Evolutionary conservation across 345 rosid genomes (phyloP), one percentile per base, ranked within the genome.

Genomic region (Syzygium oleosum): DNA sequence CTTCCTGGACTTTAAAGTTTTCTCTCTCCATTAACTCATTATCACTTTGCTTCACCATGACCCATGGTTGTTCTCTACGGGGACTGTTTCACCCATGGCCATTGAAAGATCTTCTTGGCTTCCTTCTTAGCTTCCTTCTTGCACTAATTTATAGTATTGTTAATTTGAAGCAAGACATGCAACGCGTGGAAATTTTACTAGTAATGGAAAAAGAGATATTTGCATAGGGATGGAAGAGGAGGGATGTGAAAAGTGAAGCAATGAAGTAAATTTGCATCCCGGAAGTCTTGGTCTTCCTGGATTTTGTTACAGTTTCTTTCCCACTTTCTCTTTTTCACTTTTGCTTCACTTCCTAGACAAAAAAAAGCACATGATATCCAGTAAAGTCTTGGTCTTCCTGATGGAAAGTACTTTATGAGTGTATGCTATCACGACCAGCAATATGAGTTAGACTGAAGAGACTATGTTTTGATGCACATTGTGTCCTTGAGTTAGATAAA

Each of bases 81-180:
- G 0, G 2, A 56, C 2, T 0, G 14, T 9, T 23, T 23, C 3
- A 56, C 5, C n/a, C 0, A 10, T 9, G 13, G 0, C n/a, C 61
- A 0, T 56, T 22, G 27, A 4, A 22, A 22, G 61, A 21, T 9
- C 12, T 56, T 56, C 8, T 56, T 22, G 27, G 27, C 12, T 21
- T 56, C 0, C 61, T 55, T 55, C 3, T 55, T 55, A 55, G 12
- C 58, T 54, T 54, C 59, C 5, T 4, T 22, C 61, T 22, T 22
- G 0, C 22, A 9, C 13, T 56, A 21, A 56, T 56, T 22, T 56
- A 56, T 4, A 56, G 27, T 22, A 56, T 56, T 4, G 0, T 56
- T 22, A 9, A 56, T 56, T 56, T 56, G 7, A 22, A 22, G 1
- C 27, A 55, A 0, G 2, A 0, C n/a, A 22, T 56, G 61, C 22